Evolutionary conservation across 106 monocot species (phyloP).

Genomic region (Chionographis japonica): DNA sequence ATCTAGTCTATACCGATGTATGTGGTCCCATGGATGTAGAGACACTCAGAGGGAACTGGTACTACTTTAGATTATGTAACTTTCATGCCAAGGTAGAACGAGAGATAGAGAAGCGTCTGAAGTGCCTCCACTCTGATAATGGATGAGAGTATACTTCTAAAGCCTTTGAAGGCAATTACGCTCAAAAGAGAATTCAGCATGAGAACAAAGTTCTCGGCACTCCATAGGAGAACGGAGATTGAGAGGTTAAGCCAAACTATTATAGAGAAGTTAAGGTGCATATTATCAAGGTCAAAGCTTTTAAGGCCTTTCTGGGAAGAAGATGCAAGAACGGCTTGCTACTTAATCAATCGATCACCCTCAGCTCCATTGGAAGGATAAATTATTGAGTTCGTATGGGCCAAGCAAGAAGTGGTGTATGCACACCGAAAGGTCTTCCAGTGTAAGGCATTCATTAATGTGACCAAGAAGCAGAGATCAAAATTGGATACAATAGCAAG

Average conservation of each 20-base stretch:
- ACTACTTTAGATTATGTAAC: neutral
- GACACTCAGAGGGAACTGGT: neutral
- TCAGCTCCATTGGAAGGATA: neutral
- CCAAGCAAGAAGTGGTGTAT: neutral
- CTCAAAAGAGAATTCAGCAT: neutral
- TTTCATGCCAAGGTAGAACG: slow-evolving; percentile 1
- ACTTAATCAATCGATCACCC: neutral
- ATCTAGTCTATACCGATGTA: neutral
- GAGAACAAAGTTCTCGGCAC: neutral
- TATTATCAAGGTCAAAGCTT: too few species aligned
- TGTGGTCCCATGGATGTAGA: slow-evolving; percentile 2
- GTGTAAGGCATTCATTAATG: neutral
- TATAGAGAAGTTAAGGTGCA: too few species aligned
- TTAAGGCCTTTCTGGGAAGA: slow-evolving; percentile 1
- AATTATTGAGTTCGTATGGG: neutral
- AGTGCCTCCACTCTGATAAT: neutral
- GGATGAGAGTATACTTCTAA: neutral
- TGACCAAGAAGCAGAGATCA: neutral
- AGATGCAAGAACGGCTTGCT: neutral
- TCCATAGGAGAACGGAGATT: too few species aligned
- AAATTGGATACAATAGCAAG: neutral
- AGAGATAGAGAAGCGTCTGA: neutral
- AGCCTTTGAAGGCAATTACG: neutral
- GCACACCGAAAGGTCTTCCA: neutral
- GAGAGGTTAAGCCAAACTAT: too few species aligned